Base-by-base conservation (phyloP, 2,329 filamentous ascomycete species). In the Colletotrichum truncatum region DNA sequence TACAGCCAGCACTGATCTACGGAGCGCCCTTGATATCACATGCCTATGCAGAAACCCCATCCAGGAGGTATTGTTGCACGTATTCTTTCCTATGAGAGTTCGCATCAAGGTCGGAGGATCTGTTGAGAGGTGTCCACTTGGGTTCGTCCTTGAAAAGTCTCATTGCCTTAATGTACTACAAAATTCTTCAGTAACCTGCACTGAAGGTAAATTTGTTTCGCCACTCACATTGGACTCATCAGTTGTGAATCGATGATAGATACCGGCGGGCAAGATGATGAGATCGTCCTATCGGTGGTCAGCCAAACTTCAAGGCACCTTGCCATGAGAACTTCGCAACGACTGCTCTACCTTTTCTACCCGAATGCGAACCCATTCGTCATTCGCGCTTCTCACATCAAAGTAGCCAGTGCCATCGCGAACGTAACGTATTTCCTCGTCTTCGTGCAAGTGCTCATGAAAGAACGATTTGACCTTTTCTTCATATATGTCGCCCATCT, bases 341-440 rank as follows among this genome's bases (percentile, higher is more conserved):
- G 10, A 18, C 6, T 14, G 23, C 53, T 12, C 58, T 57, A 89
- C 86, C 84, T 96, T 96, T 77, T 92, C 92, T 62, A 99, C 81
- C 73, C 85, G 82, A 67, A 99, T 94, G 64, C 96, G 85, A 64
- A 99, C 88, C 96, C 96, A 99, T 70, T 92, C 89, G 74, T 98
- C 95, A 18, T 87, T 87, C 77, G 91, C 84, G 73, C 89, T 91
- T 51, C 96, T 85, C 3, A 99, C 94, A 79, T 99, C 96, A 76
- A 99, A 99, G 78, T 92, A 99, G 0, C 96, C 96, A 59, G 88
- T 87, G 0, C 96, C 96, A 67, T 91, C 94, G 30, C 93, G 85
- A 70, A 99, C 94, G 74, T 98, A 99, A 49, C 96, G 86, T 70
- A 99, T 99, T 85, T 99, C 96, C 82, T 99, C 96, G 72, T 99